Evolutionary conservation across 106 monocot species (phyloP).

Genomic region (Dioscorea zingiberensis): DNA sequence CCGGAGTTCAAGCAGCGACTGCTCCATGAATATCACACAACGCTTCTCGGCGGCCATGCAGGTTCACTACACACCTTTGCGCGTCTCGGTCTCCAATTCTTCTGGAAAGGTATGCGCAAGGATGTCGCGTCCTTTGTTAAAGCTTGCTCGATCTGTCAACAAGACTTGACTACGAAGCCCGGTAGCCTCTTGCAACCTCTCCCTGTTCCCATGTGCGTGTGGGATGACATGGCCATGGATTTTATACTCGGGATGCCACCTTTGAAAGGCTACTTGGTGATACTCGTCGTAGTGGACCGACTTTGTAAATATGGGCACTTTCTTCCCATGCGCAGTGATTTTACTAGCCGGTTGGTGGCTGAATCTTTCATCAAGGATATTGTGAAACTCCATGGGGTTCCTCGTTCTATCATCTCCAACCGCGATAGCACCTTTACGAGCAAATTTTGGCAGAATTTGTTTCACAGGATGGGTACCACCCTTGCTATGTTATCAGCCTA

Average conservation of each 20-base stretch:
- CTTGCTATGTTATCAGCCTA: conserved; percentile 3
- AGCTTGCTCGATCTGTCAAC: not conserved
- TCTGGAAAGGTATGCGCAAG: not conserved
- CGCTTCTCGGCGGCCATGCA: not conserved
- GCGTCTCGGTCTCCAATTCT: not conserved
- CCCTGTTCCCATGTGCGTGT: not conserved
- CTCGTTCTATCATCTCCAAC: conserved; percentile 7
- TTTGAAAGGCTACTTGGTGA: not conserved
- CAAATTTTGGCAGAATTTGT: conserved; percentile 8
- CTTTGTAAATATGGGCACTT: conserved; percentile 14
- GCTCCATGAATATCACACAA: no score
- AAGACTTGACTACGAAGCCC: not conserved
- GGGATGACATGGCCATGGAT: conserved; percentile 14
- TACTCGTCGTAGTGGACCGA: conserved; percentile 16
- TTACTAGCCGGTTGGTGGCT: not conserved
- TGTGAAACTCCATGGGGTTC: conserved; percentile 15
- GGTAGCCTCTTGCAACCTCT: conserved; percentile 7
- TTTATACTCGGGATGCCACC: conserved; percentile 14
- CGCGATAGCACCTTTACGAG: conserved; percentile 4
- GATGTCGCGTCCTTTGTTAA: not conserved
- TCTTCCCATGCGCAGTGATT: conserved; percentile 2
- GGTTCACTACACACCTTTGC: not conserved
- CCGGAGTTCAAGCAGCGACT: no score
- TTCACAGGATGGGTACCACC: not conserved
- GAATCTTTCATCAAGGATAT: conserved; percentile 3